Conservation (phyloP, 176 grass and related monocot genomes). For the Musa beccarii region DNA sequence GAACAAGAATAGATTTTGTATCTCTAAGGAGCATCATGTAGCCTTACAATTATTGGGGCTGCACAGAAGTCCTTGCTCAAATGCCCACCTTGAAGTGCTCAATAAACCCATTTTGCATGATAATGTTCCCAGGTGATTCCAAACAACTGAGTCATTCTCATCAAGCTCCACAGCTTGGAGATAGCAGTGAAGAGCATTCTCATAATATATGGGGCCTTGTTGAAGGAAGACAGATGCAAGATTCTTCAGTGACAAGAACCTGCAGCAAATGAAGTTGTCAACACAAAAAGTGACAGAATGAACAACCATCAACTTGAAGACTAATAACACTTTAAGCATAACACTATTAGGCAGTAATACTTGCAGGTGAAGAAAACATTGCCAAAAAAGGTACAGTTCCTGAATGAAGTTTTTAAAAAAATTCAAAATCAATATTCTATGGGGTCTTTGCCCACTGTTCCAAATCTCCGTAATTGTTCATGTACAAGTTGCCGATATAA, state of each 20-base stretch:
- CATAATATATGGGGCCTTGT: conserved; percentile 51
- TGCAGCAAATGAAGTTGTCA: conserved; percentile 21
- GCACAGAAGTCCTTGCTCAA: conserved; percentile 90
- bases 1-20: neutral
- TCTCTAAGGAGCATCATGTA: neutral
- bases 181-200: conserved; percentile 92
- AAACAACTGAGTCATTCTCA: conserved; percentile 83
- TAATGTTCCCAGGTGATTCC: conserved; percentile 93
- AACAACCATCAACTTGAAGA: conserved; percentile 25
- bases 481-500: no score
- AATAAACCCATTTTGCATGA: conserved; percentile 85
- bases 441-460: neutral
- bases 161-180: conserved; percentile 94
- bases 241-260: conserved; percentile 93
- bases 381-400: neutral
- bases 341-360: no score
- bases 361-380: no score
- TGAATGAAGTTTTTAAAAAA: neutral
- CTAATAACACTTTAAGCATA: neutral
- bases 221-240: conserved; percentile 82
- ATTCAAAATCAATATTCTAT: neutral
- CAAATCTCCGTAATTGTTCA: no score
- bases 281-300: neutral
- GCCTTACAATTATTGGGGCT: conserved; percentile 93
- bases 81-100: conserved; percentile 84